Conservation (phyloP, 2,329 filamentous ascomycete genomes). For the Fonsecaea monophora region DNA sequence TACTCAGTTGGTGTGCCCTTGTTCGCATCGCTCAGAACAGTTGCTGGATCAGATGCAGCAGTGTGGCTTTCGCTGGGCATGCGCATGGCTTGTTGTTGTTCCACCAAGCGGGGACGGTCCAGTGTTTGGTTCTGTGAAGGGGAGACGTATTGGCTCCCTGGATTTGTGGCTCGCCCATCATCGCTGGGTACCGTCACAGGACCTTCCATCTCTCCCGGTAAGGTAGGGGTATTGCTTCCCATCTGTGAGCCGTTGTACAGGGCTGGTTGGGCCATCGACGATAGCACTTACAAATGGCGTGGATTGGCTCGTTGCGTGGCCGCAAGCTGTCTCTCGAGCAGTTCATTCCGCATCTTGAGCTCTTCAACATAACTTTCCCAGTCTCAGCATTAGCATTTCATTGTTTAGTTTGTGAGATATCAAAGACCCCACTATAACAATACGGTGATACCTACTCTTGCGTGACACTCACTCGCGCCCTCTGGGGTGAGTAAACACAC, state of each 20-base stretch:
- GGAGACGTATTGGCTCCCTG: background rate
- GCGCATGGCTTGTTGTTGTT: background rate
- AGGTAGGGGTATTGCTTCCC: constrained; percentile 1
- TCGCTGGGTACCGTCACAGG: background rate
- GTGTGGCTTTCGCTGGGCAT: background rate
- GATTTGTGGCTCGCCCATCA: background rate
- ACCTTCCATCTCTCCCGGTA: background rate
- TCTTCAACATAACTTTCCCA: constrained; percentile 12
- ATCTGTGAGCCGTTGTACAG: background rate
- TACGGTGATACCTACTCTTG: constrained; percentile 1
- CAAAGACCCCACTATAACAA: background rate
- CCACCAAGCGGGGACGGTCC: background rate
- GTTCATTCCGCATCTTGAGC: constrained; percentile 15
- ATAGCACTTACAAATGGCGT: background rate
- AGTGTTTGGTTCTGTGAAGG: background rate
- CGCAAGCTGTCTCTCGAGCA: constrained; percentile 12
- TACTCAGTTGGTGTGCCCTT: constrained; percentile 18
- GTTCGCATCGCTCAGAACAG: constrained; percentile 7
- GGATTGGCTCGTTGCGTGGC: background rate
- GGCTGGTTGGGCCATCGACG: background rate
- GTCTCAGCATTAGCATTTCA: background rate
- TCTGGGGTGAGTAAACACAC: constrained; percentile 14
- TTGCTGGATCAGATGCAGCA: constrained; percentile 1
- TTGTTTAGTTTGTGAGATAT: background rate
- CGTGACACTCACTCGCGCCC: constrained; percentile 8